Percentiles rank a stretch among this genome's conserved stretches.
These are phyloP conservation scores for Chytridium lagenaria DNA, from an alignment of 371 early-diverging fungal genomes.

Conservation along the genomic window DNA sequence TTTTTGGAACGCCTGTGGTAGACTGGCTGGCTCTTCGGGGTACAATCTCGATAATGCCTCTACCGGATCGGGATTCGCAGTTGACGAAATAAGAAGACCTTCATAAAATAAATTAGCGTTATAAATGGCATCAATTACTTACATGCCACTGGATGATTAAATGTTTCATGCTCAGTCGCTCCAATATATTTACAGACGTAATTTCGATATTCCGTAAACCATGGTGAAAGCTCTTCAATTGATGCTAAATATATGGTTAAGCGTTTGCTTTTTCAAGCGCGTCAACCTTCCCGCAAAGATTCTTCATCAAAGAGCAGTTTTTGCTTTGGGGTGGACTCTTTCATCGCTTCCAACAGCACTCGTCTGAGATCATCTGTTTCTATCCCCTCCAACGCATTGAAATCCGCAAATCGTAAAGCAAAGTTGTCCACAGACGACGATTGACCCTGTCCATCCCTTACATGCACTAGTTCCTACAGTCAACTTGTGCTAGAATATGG, in stretches of 20 bases:
- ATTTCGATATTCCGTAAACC: constrained; percentile 82
- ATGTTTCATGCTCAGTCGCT: constrained; percentile 87
- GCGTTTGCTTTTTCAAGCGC: constrained; percentile 3
- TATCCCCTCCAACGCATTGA: constrained; percentile 65
- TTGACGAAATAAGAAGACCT: constrained; percentile 78
- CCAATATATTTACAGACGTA: constrained; percentile 69
- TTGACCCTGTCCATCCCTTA: constrained; percentile 72
- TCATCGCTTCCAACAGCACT: constrained; percentile 63
- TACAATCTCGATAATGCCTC: constrained; percentile 59
- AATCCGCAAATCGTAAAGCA: constrained; percentile 70
- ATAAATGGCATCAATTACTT: constrained; percentile 21
- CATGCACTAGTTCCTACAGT: constrained; percentile 68
- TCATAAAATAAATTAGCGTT: neutral
- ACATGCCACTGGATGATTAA: constrained; percentile 92
- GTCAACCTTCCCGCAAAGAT: neutral
- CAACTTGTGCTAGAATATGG: too few relatives aligned
- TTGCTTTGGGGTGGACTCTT: constrained; percentile 27
- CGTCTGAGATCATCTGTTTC: constrained; percentile 61
- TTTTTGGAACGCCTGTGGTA: constrained; percentile 29
- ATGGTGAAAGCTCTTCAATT: constrained; percentile 70
- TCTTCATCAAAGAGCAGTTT: neutral
- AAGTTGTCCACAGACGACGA: constrained; percentile 71
- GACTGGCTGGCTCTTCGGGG: constrained; percentile 14
- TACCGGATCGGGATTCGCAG: constrained; percentile 79
- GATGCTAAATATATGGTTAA: neutral